These are phyloP conservation scores for Globisporangium nagaii DNA, from an alignment of 352 stramenopile genomes.

Conservation along the genomic window DNA sequence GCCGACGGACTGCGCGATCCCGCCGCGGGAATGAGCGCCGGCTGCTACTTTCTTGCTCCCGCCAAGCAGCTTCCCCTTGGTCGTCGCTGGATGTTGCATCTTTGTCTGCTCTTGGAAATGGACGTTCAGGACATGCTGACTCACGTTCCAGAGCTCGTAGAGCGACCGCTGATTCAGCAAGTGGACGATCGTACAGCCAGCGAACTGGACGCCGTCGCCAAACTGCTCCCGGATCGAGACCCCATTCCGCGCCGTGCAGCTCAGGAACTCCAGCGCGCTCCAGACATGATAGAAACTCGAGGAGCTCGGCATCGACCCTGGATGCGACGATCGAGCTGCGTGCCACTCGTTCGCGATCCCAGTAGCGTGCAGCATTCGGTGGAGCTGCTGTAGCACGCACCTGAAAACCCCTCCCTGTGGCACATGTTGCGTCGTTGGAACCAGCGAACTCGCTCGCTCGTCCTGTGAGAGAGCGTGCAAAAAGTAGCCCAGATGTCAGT, in stretches of 20 bases:
- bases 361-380: constrained; percentile 21
- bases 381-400: constrained; percentile 19
- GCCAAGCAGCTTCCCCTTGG: neutral
- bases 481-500: neutral
- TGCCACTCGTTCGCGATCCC: constrained; percentile 36
- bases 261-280: constrained; percentile 59
- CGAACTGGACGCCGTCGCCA: constrained; percentile 56
- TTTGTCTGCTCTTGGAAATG: constrained; percentile 21
- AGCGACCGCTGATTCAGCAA: constrained; percentile 42
- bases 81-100: neutral
- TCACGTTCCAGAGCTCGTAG: constrained; percentile 62
- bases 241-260: constrained; percentile 22
- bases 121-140: constrained; percentile 46
- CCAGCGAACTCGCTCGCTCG: neutral
- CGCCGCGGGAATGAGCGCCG: neutral
- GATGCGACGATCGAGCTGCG: constrained; percentile 23
- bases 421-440: neutral
- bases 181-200: constrained; percentile 52
- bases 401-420: neutral
- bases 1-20: constrained; percentile 18
- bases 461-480: neutral
- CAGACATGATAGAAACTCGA: constrained; percentile 61
- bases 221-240: constrained; percentile 31
- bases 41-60: constrained; percentile 1
- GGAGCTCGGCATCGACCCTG: constrained; percentile 35